A percentile compares a stretch with the other conserved stretches of the same genome.
These are phyloP conservation scores for Axilococcus clingmanii DNA, from an alignment of 139 green algal genomes.

Conservation along the genomic window DNA sequence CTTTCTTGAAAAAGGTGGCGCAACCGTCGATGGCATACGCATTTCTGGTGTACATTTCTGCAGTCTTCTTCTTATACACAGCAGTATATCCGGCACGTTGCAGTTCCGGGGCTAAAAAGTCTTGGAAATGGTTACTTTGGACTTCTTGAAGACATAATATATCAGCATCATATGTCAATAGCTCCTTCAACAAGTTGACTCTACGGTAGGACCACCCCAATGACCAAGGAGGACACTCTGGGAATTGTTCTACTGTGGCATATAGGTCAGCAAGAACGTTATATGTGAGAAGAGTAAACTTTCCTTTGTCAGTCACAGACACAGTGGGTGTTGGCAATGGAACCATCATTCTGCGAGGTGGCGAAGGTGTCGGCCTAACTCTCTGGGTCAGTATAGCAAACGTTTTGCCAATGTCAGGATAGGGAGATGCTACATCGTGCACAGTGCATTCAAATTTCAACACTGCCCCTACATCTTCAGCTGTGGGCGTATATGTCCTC, in stretches of 20 bases:
- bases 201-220: conserved; percentile 88
- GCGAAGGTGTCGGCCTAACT: conserved; percentile 67
- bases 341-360: conserved; percentile 58
- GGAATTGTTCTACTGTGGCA: conserved; percentile 78
- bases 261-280: conserved; percentile 98
- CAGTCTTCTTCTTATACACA: conserved; percentile 99
- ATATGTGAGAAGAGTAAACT: conserved; percentile 92
- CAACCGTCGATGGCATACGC: conserved; percentile 92
- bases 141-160: conserved; percentile 96
- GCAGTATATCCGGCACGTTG: conserved; percentile 79
- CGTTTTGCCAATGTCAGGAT: conserved; percentile 26
- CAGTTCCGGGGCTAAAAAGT: conserved; percentile 68
- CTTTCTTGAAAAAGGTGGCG: conserved; percentile 89
- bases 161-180: conserved; percentile 81
- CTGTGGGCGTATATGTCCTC: conserved; percentile 61
- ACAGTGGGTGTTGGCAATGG: conserved; percentile 34
- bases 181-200: conserved; percentile 87
- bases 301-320: conserved; percentile 26
- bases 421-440: conserved; percentile 10
- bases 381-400: conserved; percentile 55
- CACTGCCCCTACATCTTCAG: conserved; percentile 80
- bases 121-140: conserved; percentile 84
- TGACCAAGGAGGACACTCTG: conserved; percentile 78
- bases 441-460: conserved; percentile 75
- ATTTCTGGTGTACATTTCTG: conserved; percentile 73